A percentile compares a stretch with the other conserved stretches of the same genome.
These are phyloP conservation scores for Citrus australasica DNA, from an alignment of 345 rosid genomes.

Conservation along the genomic window DNA sequence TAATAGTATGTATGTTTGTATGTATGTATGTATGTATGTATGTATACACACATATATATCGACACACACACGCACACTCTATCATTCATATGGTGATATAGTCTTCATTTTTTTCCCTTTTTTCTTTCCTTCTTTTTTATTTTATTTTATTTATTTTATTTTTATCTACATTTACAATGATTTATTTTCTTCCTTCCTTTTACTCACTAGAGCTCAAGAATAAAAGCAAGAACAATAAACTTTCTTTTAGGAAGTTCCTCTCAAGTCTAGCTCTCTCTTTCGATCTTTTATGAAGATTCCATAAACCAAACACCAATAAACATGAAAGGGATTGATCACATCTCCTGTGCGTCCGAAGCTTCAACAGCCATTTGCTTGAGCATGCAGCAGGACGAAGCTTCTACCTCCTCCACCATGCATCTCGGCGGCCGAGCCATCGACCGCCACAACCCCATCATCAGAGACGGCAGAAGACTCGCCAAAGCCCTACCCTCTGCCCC, in stretches of 20 bases:
- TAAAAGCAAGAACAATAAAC: conserved; percentile 20
- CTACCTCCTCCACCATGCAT: conserved; percentile 28
- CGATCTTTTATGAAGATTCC: conserved; percentile 27
- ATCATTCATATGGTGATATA: not conserved
- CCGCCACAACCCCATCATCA: conserved; percentile 84
- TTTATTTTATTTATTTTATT: no score
- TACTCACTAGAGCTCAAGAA: not conserved
- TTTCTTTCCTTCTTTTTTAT: no score
- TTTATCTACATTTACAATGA: not conserved
- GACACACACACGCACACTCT: no score
- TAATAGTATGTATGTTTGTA: no score
- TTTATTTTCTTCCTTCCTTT: not conserved
- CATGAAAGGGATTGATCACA: conserved; percentile 42
- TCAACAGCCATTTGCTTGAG: conserved; percentile 70
- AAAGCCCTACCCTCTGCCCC: conserved; percentile 34
- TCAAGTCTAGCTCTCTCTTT: conserved; percentile 7
- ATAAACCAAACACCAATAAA: conserved; percentile 11
- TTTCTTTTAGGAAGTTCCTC: conserved; percentile 12
- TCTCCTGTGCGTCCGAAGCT: conserved; percentile 85
- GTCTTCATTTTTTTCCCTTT: no score
- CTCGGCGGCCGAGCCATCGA: conserved; percentile 67
- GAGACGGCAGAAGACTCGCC: conserved; percentile 60
- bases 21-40: no score
- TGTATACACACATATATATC: no score
- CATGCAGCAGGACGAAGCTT: conserved; percentile 38